Percentiles rank a stretch among this genome's conserved stretches.
These are phyloP conservation scores for Hydrangea macrophylla DNA, from an alignment of 148 eudicot species.

Conservation along the genomic window DNA sequence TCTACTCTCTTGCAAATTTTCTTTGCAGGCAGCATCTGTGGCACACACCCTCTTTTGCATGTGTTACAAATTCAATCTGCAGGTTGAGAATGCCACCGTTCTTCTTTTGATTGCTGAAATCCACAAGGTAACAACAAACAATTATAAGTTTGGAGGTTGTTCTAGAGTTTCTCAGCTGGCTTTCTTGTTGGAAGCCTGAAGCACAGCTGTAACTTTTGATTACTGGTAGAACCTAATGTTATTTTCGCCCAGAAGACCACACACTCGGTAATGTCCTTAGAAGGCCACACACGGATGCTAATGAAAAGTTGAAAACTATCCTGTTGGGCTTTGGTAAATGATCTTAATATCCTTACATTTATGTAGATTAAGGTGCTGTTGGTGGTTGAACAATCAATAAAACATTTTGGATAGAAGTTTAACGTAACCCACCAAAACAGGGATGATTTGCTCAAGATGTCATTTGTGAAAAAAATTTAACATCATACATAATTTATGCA, in stretches of 20 bases:
- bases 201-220: neutral
- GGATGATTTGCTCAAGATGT: no score
- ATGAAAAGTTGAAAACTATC: neutral
- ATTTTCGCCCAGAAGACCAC: neutral
- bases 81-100: slow-evolving; percentile 79
- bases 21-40: slow-evolving; percentile 81
- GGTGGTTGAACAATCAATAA: neutral
- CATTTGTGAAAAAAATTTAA: neutral
- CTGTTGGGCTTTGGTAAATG: neutral
- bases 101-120: slow-evolving; percentile 92
- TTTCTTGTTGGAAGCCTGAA: neutral
- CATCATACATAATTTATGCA: neutral
- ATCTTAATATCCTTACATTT: neutral
- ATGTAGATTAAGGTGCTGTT: neutral
- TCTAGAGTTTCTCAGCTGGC: neutral
- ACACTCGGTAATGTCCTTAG: no score
- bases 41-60: slow-evolving; percentile 83
- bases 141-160: neutral
- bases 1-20: slow-evolving; percentile 16
- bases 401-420: neutral
- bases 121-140: slow-evolving; percentile 81
- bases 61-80: slow-evolving; percentile 89
- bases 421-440: neutral
- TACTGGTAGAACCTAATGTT: neutral
- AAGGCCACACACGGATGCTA: neutral